Conservation (phyloP, 768 basidiomycete species). For the Dentipellis fragilis region DNA sequence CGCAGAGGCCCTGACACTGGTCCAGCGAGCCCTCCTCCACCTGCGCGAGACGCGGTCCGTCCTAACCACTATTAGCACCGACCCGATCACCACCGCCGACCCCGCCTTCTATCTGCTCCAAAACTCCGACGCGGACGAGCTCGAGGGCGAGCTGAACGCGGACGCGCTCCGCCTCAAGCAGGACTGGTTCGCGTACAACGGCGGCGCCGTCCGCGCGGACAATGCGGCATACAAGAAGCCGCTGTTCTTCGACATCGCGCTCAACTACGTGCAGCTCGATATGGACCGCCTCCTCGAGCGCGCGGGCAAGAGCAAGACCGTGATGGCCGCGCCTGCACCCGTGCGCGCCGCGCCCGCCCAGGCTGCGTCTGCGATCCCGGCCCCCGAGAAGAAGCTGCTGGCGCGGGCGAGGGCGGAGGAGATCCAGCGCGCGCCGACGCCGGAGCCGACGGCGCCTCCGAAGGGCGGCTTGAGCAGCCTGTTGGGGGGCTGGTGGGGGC, state of each 20-base stretch:
- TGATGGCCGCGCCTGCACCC: conserved; percentile 15
- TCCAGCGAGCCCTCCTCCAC: conserved; percentile 63
- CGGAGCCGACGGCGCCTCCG: conserved; percentile 32
- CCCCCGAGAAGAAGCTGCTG: conserved; percentile 35
- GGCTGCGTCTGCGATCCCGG: conserved; percentile 1
- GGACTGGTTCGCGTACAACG: conserved; percentile 74
- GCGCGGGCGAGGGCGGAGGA: conserved; percentile 51
- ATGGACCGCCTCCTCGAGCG: conserved; percentile 66
- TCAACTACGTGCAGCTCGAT: conserved; percentile 85
- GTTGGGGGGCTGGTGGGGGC: conserved; percentile 83
- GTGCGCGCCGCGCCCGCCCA: conserved; percentile 14
- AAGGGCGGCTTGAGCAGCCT: conserved; percentile 53
- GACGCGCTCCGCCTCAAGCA: conserved; percentile 49
- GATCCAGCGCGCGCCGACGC: conserved; percentile 35
- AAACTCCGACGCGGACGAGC: conserved; percentile 28
- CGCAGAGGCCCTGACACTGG: conserved; percentile 60
- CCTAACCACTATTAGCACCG: conserved; percentile 36
- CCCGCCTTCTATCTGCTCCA: conserved; percentile 49
- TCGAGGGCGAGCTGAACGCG: conserved; percentile 41
- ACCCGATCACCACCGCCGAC: conserved; percentile 32
- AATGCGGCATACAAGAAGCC: conserved; percentile 63
- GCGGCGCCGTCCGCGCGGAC: conserved; percentile 38
- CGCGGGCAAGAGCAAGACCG: conserved; percentile 47
- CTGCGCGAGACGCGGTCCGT: conserved; percentile 60
- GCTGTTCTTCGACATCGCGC: conserved; percentile 87